Base-by-base conservation (phyloP, 176 grass and related monocot species). In the Musa beccarii region DNA sequence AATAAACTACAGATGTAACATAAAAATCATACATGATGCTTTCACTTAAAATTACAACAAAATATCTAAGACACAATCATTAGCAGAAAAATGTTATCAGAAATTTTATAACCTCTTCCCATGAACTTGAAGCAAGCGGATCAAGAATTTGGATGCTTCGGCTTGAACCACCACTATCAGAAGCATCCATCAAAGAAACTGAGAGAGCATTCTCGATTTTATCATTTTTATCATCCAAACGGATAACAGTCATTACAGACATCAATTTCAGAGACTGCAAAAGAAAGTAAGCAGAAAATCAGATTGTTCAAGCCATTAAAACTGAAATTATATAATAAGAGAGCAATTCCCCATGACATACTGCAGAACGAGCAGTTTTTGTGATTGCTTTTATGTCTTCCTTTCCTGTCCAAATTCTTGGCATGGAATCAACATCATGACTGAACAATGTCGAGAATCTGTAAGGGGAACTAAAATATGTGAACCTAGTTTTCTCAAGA, bases 361-460 rank as follows among this genome's bases (percentile, higher is more conserved):
- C 96, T 63, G 81, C 86, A 84, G 91, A 92, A 24, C 91, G 91
- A 78, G 96, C 91, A 57, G 86, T 78, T 90, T 99, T 99, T 70
- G 96, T 99, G 62, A 99, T 99, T 55, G 96, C 78, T 88, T 88
- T 99, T 59, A 99, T 94, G 77, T 99, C 96, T 83, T 99, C 96
- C 66, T 99, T 99, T 77, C 96, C 96, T 49, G 96, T 95, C 96
- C 96, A 99, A 61, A 99, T 76, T 77, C 96, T 87, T 71, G 91
- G 96, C 91, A 99, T 99, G 1, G 94, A 98, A 67, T 99, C 96
- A 75, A 83, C 81, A 86, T 99, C 96, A 13, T 83, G 88, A 72
- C 88, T 92, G 72, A 99, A 99, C 69, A 99, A 85, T 68, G 79
- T 94, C 1, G 91, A 86, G 59, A 99, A 99, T 87, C 96, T 99